A percentile compares a stretch with the other conserved stretches of the same genome.
Conservation (phyloP, 768 basidiomycete species). For the Gautieria morchelliformis region DNA sequence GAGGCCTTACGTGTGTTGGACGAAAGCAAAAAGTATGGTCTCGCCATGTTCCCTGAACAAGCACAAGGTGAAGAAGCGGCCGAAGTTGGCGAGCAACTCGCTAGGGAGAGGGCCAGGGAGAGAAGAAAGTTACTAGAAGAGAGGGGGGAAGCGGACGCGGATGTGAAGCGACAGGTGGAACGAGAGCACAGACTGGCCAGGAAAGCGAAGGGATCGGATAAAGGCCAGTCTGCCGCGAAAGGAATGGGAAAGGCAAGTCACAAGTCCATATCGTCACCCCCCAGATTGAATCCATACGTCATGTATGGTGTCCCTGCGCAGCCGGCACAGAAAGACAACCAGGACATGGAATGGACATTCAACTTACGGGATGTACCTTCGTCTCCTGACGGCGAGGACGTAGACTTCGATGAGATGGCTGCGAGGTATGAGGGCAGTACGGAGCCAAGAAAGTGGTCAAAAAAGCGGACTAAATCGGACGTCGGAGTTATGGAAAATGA, state of each 20-base stretch:
- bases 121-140: constrained; percentile 33
- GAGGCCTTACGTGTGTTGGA: constrained; percentile 53
- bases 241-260: neutral
- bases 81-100: constrained; percentile 29
- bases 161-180: constrained; percentile 16
- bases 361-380: neutral
- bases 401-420: neutral
- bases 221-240: neutral
- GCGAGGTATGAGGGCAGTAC: neutral
- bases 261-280: neutral
- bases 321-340: neutral
- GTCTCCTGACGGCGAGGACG: neutral
- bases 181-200: constrained; percentile 3
- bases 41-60: constrained; percentile 73
- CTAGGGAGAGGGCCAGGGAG: constrained; percentile 33
- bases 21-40: constrained; percentile 76
- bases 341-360: neutral
- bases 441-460: neutral
- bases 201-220: neutral
- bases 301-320: neutral
- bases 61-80: constrained; percentile 25
- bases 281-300: too few species aligned
- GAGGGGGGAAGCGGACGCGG: constrained; percentile 28
- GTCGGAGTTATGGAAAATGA: neutral
- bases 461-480: neutral